Conservation (phyloP, 805 yeast species). For the Kregervanrija fluxuum region DNA sequence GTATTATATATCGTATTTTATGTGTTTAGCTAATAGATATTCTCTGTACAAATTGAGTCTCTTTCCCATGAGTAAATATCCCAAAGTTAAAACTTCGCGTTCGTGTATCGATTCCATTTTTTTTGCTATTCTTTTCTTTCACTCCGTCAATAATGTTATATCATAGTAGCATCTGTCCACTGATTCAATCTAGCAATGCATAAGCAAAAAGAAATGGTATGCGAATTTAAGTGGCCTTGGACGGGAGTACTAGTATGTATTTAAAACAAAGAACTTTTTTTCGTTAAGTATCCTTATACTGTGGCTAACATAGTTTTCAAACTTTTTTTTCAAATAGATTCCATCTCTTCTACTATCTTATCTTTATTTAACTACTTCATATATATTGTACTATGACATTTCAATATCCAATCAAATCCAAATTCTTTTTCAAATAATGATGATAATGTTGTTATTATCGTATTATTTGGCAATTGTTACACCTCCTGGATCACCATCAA, state of each 20-base stretch:
- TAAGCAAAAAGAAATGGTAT: constrained; percentile 11
- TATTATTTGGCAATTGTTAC: constrained; percentile 61
- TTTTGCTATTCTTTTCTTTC: too few relatives aligned
- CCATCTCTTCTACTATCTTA: constrained; percentile 53
- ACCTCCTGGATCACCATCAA: constrained; percentile 65
- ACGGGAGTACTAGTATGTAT: constrained; percentile 34
- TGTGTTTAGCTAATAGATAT: too few relatives aligned
- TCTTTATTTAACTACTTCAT: constrained; percentile 59
- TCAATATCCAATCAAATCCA: constrained; percentile 34
- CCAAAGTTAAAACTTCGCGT: too few relatives aligned
- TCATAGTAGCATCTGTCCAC: too few relatives aligned
- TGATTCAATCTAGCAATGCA: too few relatives aligned
- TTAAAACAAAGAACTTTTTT: background rate
- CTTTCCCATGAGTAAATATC: too few relatives aligned
- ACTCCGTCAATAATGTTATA: too few relatives aligned
- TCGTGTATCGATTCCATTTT: too few relatives aligned
- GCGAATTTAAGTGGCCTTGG: constrained; percentile 40
- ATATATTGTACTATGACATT: constrained; percentile 42
- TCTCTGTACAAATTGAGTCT: too few relatives aligned
- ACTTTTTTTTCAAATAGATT: constrained; percentile 31
- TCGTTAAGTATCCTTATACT: background rate
- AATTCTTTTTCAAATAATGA: constrained; percentile 20
- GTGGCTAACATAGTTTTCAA: background rate
- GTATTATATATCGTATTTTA: too few relatives aligned
- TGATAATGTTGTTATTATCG: constrained; percentile 60